Evolutionary conservation across 1,284 basidiomycete genomes (phyloP), one percentile per base, ranked within the genome.

Genomic region (Paramarasmius palmivorus): DNA sequence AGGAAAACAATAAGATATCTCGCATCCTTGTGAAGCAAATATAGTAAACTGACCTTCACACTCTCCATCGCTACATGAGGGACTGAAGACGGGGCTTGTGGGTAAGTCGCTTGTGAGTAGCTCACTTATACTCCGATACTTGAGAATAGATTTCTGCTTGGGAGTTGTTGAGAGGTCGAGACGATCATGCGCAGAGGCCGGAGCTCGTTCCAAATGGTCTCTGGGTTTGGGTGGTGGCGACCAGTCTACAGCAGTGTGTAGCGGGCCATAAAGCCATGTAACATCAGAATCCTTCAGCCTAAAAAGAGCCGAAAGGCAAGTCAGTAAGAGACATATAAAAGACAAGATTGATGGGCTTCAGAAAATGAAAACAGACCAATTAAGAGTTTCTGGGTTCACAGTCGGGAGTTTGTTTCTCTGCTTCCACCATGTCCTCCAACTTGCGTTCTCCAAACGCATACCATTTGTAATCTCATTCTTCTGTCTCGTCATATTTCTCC

Each of bases 251-350:
- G 92, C 93, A 1, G 93, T 93, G 70, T 99, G 97, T 1, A 99
- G 76, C 14, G 97, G 97, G 0, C 96, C 96, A 66, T 99, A 99
- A 2, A 99, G 82, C 96, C 97, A 99, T 10, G 97, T 99, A 26
- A 99, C 96, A 69, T 99, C 96, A 23, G 93, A 95, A 73, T 99
- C 97, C 71, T 99, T 99, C 63, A 99, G 84, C 96, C 96, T 99
- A 75, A 3, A 49, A 53, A 48, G 32, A 36, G 49, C 41, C 17
- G 49, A 41, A 35, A 48, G 45, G 2, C n/a, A 36, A n/a, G 36
- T 15, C 14, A 22, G 26, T 15, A 51, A 49, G 39, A 53, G 40
- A 49, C 49, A 39, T 48, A 46, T 52, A 61, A 50, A 53, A 49
- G 19, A 17, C 47, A n/a, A 9, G 38, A 29, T 40, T 32, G 17